Base-by-base conservation (phyloP, 23 red algal genomes). In the Porphyridium purpureum region DNA sequence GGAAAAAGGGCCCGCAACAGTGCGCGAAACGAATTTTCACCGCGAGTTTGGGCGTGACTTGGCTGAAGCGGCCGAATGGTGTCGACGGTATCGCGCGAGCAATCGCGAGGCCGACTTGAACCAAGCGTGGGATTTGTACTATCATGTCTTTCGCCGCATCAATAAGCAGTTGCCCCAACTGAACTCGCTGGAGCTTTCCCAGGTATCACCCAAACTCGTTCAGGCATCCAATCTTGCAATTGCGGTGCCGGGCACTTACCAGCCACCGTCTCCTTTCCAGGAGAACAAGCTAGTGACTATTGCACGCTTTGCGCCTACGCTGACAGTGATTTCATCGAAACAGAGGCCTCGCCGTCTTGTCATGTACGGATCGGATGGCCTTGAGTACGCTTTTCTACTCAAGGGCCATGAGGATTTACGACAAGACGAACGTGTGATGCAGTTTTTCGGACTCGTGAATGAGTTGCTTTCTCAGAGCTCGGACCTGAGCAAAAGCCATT, bases 341-440 rank as follows among this genome's bases (percentile, higher is more conserved):
- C 90, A 98, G 48, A 69, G 90, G 8, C 90, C 90, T 26, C 80
- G 90, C 17, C 67, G 73, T 29, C 66, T 98, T 8, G 65, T 68
- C 4, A 80, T 98, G n/a, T 70, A 80, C 31, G 90, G 90, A 14
- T 66, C 55, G 52, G 90, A 98, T 51, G 90, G 90, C 46, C 24
- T 61, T 32, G 80, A 86, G 64, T 78, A 98, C 59, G 36, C 63
- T 36, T 98, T 98, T 75, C 64, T 98, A 30, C 49, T 98, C 42
- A 98, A 98, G 54, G 90, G 90, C 24, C 90, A 98, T 70, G 90
- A 98, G 35, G 90, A 98, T 44, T 59, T 98, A 22, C 66, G 90
- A 3, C 90, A 86, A 58, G 90, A 98, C 59, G 90, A 98, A 64
- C 54, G 90, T 14, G 90, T 98, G 5, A 83, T 84, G 80, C 90